phyloP scores from a whole-genome alignment of 176 grass and related monocot species.

The Avena sativa region DNA sequence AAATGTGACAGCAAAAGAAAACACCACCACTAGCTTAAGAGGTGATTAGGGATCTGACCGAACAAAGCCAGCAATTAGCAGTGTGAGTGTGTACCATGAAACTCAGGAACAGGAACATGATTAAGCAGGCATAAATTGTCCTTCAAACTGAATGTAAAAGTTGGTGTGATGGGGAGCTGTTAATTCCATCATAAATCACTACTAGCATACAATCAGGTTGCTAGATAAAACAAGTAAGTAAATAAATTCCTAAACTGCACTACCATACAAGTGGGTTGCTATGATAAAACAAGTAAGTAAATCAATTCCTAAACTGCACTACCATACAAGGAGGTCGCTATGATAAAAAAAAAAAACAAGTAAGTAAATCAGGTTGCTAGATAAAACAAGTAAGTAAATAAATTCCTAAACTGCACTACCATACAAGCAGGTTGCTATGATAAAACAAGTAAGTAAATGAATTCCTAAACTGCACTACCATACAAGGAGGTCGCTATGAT shows the following conservation, averaged over 20 bases:
- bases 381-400: background rate
- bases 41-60: background rate
- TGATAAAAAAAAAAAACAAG: background rate
- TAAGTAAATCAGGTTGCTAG: background rate
- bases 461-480: conserved; percentile 11
- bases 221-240: background rate
- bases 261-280: background rate
- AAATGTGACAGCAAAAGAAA: background rate
- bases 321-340: background rate
- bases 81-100: background rate
- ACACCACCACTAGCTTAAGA: background rate
- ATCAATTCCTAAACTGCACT: conserved; percentile 8
- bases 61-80: background rate
- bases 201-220: background rate
- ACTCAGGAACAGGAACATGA: background rate
- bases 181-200: background rate
- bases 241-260: conserved; percentile 1
- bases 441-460: background rate
- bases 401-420: conserved; percentile 5
- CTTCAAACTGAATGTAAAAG: background rate
- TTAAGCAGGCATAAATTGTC: background rate
- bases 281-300: background rate
- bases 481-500: background rate
- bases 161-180: background rate
- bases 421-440: background rate